Evolutionary conservation across 2,329 filamentous ascomycete genomes (phyloP), one percentile per base, ranked within the genome.

Genomic region (Botryotinia convoluta): DNA sequence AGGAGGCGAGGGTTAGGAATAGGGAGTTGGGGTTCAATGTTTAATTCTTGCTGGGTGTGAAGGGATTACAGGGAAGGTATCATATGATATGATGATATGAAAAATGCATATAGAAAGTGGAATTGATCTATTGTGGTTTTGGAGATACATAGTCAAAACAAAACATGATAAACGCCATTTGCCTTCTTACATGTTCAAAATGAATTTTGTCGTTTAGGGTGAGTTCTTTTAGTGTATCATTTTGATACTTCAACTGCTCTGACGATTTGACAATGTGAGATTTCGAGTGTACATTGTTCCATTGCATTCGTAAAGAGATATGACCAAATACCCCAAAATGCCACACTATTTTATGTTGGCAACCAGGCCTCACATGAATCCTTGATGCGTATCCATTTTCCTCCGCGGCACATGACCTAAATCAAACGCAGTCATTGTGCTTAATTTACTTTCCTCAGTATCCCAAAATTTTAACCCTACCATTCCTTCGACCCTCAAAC

Each of bases 1-100:
- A 74, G 16, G 79, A 80, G 69, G 78, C 77, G 7, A 76, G 76
- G 16, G 60, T 35, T 35, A 75, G 74, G 59, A 79, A 79, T 74
- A 74, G 73, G 44, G 68, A 72, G 37, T 74, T 78, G 57, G 71
- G 65, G 35, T 70, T 57, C 63, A 32, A 60, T 68, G 71, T 60
- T 29, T 72, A 35, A 72, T 39, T 5, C 4, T 29, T 67, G 68
- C 4, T 63, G 44, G 14, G 48, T 2, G 14, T 51, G 42, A 39
- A 22, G 2, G 45, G 35, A 35, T 16, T 20, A 14, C 4, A 54
- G 22, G 32, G 5, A n/a, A 16, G n/a, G 5, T 10, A 7, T 37
- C 2, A 10, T 37, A 6, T 16, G 12, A 20, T 51, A 20, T 67
- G 44, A n/a, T n/a, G 44, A 67, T 67, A 32, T 64, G 10, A 18